Evolutionary conservation across 2,329 filamentous ascomycete species (phyloP).

Genomic region (Fusarium tupiense): DNA sequence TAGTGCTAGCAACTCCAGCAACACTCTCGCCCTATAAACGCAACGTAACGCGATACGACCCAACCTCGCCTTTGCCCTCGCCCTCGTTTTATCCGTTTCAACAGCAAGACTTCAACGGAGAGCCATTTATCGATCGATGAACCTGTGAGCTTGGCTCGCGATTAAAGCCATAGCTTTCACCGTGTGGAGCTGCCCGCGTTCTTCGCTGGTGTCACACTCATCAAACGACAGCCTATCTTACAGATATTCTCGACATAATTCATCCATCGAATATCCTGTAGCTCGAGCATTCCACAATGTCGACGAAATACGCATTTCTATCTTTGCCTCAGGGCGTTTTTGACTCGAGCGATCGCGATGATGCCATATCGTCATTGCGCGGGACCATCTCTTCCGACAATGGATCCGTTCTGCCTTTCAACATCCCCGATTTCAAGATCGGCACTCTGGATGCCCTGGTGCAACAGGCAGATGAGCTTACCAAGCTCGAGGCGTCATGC

Average conservation of each 20-base stretch:
- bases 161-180: conserved; percentile 16
- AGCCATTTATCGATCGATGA: conserved; percentile 19
- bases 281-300: conserved; percentile 49
- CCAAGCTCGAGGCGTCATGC: conserved; percentile 85
- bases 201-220: conserved; percentile 16
- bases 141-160: not conserved
- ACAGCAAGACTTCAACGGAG: not conserved
- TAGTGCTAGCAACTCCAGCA: conserved; percentile 25
- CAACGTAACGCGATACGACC: not conserved
- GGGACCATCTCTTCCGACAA: conserved; percentile 78
- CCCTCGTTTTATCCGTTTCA: not conserved
- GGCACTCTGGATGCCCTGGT: conserved; percentile 94
- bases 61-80: not conserved
- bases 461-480: conserved; percentile 93
- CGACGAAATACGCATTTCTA: conserved; percentile 81
- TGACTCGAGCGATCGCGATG: conserved; percentile 80
- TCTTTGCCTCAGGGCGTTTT: conserved; percentile 91
- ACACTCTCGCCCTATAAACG: not conserved
- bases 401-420: conserved; percentile 79
- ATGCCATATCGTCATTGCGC: conserved; percentile 81
- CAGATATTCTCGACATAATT: conserved; percentile 10
- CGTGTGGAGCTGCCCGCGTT: conserved; percentile 10
- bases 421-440: conserved; percentile 95
- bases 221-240: conserved; percentile 17
- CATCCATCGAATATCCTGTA: not conserved